A percentile compares a stretch with the other conserved stretches of the same genome.
phyloP scores from a whole-genome alignment of 1,284 basidiomycete species.

The Meripilus lineatus region DNA sequence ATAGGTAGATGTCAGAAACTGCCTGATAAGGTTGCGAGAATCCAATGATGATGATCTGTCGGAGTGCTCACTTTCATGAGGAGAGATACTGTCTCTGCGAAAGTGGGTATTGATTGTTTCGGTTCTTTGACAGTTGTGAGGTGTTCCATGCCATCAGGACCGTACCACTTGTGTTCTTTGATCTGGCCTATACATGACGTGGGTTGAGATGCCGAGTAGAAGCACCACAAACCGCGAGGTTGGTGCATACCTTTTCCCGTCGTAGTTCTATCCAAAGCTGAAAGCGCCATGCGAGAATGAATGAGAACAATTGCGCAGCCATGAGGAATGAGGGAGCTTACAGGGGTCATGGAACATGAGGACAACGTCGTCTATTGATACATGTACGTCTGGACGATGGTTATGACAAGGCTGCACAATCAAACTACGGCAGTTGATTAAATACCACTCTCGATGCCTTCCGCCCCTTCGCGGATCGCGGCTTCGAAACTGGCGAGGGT shows the following conservation, averaged over 20 bases:
- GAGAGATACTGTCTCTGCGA: slow-evolving; percentile 76
- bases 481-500: slow-evolving; percentile 90
- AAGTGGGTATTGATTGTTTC: slow-evolving; percentile 83
- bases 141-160: slow-evolving; percentile 74
- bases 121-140: slow-evolving; percentile 81
- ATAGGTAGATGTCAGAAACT: not conserved
- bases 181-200: slow-evolving; percentile 66
- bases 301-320: slow-evolving; percentile 12
- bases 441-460: slow-evolving; percentile 93
- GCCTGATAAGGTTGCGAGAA: too few relatives aligned
- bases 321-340: slow-evolving; percentile 43
- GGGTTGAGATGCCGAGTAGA: not conserved
- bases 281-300: slow-evolving; percentile 2
- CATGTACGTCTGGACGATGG: slow-evolving; percentile 83
- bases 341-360: slow-evolving; percentile 96
- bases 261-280: slow-evolving; percentile 67
- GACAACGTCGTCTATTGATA: slow-evolving; percentile 85
- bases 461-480: slow-evolving; percentile 89
- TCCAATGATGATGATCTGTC: too few relatives aligned
- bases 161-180: slow-evolving; percentile 67
- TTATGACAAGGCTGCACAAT: slow-evolving; percentile 37
- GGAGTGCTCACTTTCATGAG: slow-evolving; percentile 66
- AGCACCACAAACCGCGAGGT: too few relatives aligned
- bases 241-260: slow-evolving; percentile 50
- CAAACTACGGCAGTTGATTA: slow-evolving; percentile 24